phyloP scores from a whole-genome alignment of 179 eudicot genomes.

The Vitellaria paradoxa region DNA sequence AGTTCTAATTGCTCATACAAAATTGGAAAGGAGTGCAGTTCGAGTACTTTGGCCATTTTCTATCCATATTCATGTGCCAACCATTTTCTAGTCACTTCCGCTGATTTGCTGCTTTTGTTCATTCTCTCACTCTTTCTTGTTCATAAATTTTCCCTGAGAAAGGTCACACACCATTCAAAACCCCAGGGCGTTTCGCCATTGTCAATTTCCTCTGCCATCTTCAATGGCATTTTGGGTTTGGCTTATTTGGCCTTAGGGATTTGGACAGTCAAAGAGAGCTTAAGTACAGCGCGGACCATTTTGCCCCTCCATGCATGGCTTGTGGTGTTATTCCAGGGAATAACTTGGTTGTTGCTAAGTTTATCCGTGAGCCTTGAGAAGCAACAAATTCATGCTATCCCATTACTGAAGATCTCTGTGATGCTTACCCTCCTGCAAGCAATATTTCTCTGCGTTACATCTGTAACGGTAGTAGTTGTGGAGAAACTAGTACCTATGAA shows the following conservation, averaged over 20 bases:
- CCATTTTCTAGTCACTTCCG: not conserved
- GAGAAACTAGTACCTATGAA: constrained; percentile 9
- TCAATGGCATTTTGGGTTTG: constrained; percentile 38
- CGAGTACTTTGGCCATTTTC: not conserved
- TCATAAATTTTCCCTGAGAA: not conserved
- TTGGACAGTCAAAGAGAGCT: constrained; percentile 32
- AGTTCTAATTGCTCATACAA: not conserved
- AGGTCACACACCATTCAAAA: not conserved
- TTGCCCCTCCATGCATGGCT: constrained; percentile 42
- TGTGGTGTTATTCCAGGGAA: constrained; percentile 27
- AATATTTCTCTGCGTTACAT: constrained; percentile 23
- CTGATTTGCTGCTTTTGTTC: not conserved
- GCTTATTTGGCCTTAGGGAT: constrained; percentile 34
- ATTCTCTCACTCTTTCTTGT: constrained; percentile 4
- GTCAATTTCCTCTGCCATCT: constrained; percentile 26
- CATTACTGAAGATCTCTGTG: constrained; percentile 18
- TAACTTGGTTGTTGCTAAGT: constrained; percentile 38
- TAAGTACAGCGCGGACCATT: constrained; percentile 21
- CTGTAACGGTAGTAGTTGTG: constrained; percentile 4
- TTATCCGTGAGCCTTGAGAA: constrained; percentile 24
- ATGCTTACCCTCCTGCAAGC: constrained; percentile 28
- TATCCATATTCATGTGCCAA: not conserved
- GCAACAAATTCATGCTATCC: not conserved
- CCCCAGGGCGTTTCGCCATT: not conserved
- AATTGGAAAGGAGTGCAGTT: not conserved